Base-by-base conservation (phyloP, 1,284 basidiomycete species). In the Ceratobasidium sp. region DNA sequence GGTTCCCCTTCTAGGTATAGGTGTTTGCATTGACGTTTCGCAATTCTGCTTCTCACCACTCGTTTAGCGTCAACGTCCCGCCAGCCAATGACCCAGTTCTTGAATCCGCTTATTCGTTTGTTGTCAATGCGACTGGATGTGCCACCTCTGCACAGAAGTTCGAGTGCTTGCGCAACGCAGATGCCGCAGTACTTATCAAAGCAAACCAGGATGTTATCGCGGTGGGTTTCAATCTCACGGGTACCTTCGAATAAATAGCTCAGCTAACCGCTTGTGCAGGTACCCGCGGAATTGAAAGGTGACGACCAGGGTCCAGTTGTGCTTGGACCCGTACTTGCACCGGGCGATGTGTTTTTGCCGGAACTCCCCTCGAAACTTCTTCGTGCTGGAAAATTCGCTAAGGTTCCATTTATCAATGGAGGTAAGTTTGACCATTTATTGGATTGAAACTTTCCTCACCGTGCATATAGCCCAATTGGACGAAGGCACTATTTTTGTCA, bases 361-460 rank as follows among this genome's bases (percentile, higher is more conserved):
- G 73, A 73, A 32, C 74, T 74, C 2, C 75, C 79, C n/a, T 71
- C 75, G 58, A 62, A 69, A 27, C 72, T 80, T 32, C 53, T 80
- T 15, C 70, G 70, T 7, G 47, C 74, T 49, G 77, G 77, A 22
- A 55, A 72, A 38, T 77, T 78, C 62, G 74, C 75, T 0, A 74
- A 75, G 27, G 75, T 77, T 20, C 79, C 80, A 0, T 79, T 78
- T 70, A 77, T 81, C 57, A 74, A 76, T 13, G 78, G 80, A 34
- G 71, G 73, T 56, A 45, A 69, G 70, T 50, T 22, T 55, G 27
- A 6, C 17, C 38, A 17, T 40, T 8, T 40, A 8, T 40, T 17
- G 38, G 8, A 40, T 43, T 27, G 7, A 52, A 13, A 27, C 38
- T 8, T 40, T 40, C 8, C 3, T 27, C 38, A 8, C 31, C 13